Conservation (phyloP, 495 filamentous ascomycete species). For the Friedmanniomyces endolithicus region DNA sequence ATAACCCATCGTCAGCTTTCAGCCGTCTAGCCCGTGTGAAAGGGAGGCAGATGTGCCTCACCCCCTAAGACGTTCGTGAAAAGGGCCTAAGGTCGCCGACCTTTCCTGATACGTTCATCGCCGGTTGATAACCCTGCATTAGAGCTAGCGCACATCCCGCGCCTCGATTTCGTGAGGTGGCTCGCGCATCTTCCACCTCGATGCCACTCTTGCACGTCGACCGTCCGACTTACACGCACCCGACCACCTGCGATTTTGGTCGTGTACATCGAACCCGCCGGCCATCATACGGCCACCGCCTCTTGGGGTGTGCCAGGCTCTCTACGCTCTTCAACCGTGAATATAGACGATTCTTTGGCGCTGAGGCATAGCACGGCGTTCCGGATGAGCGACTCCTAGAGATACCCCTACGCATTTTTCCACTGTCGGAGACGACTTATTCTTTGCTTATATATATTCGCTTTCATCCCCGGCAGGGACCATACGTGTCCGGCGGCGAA, state of each 20-base stretch:
- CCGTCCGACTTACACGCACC: not conserved
- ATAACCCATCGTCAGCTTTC: no score
- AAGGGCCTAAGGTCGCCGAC: no score
- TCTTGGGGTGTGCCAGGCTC: conserved; percentile 14
- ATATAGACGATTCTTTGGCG: conserved; percentile 1
- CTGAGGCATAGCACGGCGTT: conserved; percentile 11
- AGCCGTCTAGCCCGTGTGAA: no score
- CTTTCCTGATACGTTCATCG: no score
- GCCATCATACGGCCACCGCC: conserved; percentile 16
- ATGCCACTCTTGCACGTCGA: not conserved
- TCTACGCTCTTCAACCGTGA: not conserved
- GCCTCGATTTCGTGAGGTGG: not conserved
- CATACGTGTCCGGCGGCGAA: not conserved
- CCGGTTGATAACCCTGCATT: not conserved
- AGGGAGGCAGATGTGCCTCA: no score
- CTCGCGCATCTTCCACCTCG: not conserved
- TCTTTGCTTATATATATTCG: conserved; percentile 3
- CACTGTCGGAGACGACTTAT: not conserved
- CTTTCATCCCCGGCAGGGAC: not conserved
- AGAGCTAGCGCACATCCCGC: not conserved
- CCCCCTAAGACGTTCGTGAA: no score
- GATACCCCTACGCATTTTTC: conserved; percentile 5
- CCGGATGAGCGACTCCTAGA: conserved; percentile 10
- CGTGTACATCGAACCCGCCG: not conserved
- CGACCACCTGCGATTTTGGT: not conserved